These are phyloP conservation scores for Pyrenula aspistea DNA, from an alignment of 495 filamentous ascomycete genomes.

Conservation along the genomic window DNA sequence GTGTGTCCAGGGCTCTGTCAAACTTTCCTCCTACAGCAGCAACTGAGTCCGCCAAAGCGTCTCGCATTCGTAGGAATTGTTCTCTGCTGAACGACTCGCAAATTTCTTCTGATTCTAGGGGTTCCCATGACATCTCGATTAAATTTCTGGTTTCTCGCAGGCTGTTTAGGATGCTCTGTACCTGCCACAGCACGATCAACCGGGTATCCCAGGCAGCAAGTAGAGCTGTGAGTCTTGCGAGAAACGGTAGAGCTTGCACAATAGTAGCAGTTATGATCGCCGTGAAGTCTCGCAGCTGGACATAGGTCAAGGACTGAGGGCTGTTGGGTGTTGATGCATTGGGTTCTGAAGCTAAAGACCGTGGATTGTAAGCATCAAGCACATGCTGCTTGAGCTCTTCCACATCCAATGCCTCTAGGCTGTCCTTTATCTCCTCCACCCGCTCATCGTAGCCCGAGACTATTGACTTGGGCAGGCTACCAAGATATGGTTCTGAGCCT, in stretches of 20 bases:
- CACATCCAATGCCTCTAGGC: constrained; percentile 68
- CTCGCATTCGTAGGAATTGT: constrained; percentile 49
- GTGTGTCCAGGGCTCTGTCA: constrained; percentile 70
- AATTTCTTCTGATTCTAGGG: constrained; percentile 34
- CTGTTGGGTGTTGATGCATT: constrained; percentile 37
- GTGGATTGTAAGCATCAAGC: constrained; percentile 59
- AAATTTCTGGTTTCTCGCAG: constrained; percentile 19
- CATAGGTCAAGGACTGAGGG: constrained; percentile 42
- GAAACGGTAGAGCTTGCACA: constrained; percentile 68
- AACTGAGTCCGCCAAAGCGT: constrained; percentile 56
- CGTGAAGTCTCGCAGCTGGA: constrained; percentile 70
- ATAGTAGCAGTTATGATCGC: constrained; percentile 82
- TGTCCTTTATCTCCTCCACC: constrained; percentile 64
- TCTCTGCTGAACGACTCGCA: constrained; percentile 22
- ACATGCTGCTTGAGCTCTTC: constrained; percentile 88
- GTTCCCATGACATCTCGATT: constrained; percentile 38
- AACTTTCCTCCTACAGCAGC: constrained; percentile 56
- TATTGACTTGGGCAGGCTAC: constrained; percentile 49
- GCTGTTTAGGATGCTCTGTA: constrained; percentile 55
- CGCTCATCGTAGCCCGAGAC: constrained; percentile 58
- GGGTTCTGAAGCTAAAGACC: constrained; percentile 40
- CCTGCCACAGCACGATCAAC: constrained; percentile 56
- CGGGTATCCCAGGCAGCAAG: constrained; percentile 69
- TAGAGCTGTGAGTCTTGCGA: constrained; percentile 58
- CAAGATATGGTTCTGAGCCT: constrained; percentile 43